A percentile compares a stretch with the other conserved stretches of the same genome.
Evolutionary conservation across 768 basidiomycete genomes (phyloP).

Genomic region (Collybia sordida): DNA sequence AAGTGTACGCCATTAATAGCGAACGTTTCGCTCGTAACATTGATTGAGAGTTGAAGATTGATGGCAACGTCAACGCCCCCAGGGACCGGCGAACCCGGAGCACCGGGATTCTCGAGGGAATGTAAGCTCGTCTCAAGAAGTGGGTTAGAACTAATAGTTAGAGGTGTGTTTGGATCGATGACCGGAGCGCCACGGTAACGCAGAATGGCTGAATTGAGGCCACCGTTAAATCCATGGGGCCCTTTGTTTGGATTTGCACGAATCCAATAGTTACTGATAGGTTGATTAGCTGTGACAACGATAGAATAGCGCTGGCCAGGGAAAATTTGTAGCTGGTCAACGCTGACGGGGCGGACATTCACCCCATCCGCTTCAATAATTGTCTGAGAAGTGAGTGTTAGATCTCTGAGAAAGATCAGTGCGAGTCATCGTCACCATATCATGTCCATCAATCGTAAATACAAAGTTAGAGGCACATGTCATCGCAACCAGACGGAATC

Average conservation of each 20-base stretch:
- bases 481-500: slow-evolving; percentile 46
- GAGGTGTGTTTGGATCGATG: slow-evolving; percentile 30
- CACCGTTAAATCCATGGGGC: slow-evolving; percentile 23
- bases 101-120: slow-evolving; percentile 22
- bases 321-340: slow-evolving; percentile 36
- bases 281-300: slow-evolving; percentile 35
- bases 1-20: slow-evolving; percentile 33
- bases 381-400: slow-evolving; percentile 9
- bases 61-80: slow-evolving; percentile 23
- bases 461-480: slow-evolving; percentile 37
- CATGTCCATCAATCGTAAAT: slow-evolving; percentile 32
- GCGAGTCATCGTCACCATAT: slow-evolving; percentile 13
- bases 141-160: slow-evolving; percentile 17
- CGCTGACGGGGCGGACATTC: slow-evolving; percentile 31
- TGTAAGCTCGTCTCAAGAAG: slow-evolving; percentile 36
- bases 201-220: slow-evolving; percentile 41
- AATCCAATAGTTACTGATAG: slow-evolving; percentile 44
- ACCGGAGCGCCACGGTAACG: slow-evolving; percentile 31
- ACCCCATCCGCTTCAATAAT: slow-evolving; percentile 41
- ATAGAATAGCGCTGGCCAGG: slow-evolving; percentile 46
- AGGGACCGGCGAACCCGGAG: slow-evolving; percentile 28
- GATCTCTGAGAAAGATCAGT: background rate
- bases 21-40: slow-evolving; percentile 18
- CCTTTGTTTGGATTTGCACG: slow-evolving; percentile 30
- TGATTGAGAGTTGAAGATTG: slow-evolving; percentile 24